Evolutionary conservation across 805 yeast genomes (phyloP), one percentile per base, ranked within the genome.

Genomic region (Wickerhamiella occidentalis): DNA sequence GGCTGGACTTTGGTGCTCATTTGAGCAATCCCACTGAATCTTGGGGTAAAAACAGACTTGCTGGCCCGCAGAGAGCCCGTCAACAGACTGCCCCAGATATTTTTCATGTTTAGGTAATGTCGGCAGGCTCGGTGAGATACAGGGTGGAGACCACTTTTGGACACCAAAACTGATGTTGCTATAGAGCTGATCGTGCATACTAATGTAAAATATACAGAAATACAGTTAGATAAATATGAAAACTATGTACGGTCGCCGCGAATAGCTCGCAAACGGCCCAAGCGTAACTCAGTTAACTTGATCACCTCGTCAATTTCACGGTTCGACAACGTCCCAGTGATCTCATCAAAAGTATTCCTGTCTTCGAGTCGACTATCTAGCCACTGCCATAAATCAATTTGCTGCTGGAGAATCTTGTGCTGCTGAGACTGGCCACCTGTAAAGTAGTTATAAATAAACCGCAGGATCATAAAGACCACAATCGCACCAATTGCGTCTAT

Each of bases 321-420:
- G 17, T 44, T 44, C 13, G 56, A 19, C 26, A 55, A 23, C n/a
- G 51, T 37, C 25, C 38, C 47, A 26, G 67, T 65, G 23, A 42
- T 45, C 12, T 40, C 18, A 23, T 38, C 36, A 13, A 35, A 21
- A 6, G 28, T 18, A 7, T 17, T 22, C 11, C 15, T 28, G 40
- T 48, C 45, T 33, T 58, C 57, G 9, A 67, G 64, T 33, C 76
- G 69, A 52, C 67, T 68, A 40, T 71, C 71, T 40, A 84, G 70
- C 94, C 94, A 84, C 42, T 76, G 72, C 92, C 92, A 84, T 40
- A 84, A 59, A 21, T 73, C 72, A 15, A 72, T 68, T 62, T 84
- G 87, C 52, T 78, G 75, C 49, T 70, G 68, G 52, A 67, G 56
- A 17, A 64, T 56, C 22, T 29, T 22, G 15, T 21, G 37, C 9